A percentile compares a stretch with the other conserved stretches of the same genome.
Evolutionary conservation across 257 asterid genomes (phyloP).

Genomic region (Gentiana macrophylla): DNA sequence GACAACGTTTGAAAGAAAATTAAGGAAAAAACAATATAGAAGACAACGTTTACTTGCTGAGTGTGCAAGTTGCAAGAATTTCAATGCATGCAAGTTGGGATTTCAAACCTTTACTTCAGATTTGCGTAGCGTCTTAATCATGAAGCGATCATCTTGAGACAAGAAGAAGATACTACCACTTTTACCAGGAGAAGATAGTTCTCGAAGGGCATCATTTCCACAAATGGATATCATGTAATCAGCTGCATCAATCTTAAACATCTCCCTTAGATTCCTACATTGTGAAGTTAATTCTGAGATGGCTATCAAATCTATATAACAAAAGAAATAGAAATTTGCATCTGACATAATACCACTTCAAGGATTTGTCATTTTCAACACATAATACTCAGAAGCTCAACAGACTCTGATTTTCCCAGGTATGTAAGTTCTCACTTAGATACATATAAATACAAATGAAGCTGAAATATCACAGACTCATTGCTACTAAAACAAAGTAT

Average conservation of each 20-base stretch:
- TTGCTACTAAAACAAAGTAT: no score
- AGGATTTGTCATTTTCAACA: no score
- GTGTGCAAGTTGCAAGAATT: background rate
- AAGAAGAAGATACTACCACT: slow-evolving; percentile 96
- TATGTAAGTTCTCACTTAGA: no score
- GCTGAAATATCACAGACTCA: no score
- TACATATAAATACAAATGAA: no score
- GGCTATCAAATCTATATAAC: slow-evolving; percentile 1
- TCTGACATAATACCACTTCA: background rate
- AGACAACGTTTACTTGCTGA: no score
- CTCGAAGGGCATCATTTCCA: slow-evolving; percentile 92
- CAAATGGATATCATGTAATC: slow-evolving; percentile 99
- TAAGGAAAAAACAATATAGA: background rate
- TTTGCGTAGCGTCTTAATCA: slow-evolving; percentile 92
- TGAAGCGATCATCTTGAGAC: slow-evolving; percentile 94
- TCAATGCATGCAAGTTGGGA: slow-evolving; percentile 15
- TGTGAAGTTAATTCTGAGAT: slow-evolving; percentile 12
- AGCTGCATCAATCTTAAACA: slow-evolving; percentile 94
- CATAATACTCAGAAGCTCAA: background rate
- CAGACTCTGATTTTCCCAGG: background rate
- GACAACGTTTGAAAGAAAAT: background rate
- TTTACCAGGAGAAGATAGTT: slow-evolving; percentile 98
- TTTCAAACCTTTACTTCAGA: slow-evolving; percentile 84
- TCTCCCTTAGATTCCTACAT: slow-evolving; percentile 77
- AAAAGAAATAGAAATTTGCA: background rate